A percentile compares a stretch with the other conserved stretches of the same genome.
Evolutionary conservation across 2,329 filamentous ascomycete species (phyloP).

Genomic region (Colletotrichum lindemuthianum): DNA sequence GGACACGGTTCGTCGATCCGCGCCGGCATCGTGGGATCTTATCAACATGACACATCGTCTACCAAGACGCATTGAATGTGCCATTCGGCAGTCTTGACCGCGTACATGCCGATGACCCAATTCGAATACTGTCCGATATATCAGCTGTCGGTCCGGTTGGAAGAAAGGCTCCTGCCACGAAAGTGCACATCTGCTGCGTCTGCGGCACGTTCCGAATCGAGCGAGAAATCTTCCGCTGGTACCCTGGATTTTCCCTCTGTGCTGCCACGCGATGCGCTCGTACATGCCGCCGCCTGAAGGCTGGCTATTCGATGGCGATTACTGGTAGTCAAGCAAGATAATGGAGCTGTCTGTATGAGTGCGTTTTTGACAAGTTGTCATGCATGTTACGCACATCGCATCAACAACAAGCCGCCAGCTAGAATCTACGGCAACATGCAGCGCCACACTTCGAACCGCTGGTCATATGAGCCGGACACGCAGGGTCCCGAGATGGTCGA

Average conservation of each 20-base stretch:
- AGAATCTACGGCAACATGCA: no score
- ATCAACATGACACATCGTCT: no score
- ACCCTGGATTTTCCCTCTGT: conserved; percentile 62
- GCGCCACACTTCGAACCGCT: no score
- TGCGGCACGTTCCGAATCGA: conserved; percentile 61
- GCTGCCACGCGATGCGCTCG: conserved; percentile 60
- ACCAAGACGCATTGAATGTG: neutral
- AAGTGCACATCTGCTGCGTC: conserved; percentile 58
- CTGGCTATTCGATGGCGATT: no score
- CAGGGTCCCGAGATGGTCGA: no score
- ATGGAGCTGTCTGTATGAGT: no score
- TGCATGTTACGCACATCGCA: no score
- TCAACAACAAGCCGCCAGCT: no score
- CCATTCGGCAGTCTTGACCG: conserved; percentile 37
- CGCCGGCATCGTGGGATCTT: no score
- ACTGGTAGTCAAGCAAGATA: no score
- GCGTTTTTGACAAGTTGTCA: no score
- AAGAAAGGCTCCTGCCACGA: conserved; percentile 67
- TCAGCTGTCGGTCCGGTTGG: conserved; percentile 66
- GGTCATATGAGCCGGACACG: no score
- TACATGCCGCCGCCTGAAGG: conserved; percentile 62
- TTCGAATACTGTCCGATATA: conserved; percentile 67
- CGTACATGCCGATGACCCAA: conserved; percentile 51
- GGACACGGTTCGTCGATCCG: neutral
- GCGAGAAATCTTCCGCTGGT: conserved; percentile 67